phyloP scores from a whole-genome alignment of 1,284 basidiomycete species.

The Exobasidium cylindrosporum region DNA sequence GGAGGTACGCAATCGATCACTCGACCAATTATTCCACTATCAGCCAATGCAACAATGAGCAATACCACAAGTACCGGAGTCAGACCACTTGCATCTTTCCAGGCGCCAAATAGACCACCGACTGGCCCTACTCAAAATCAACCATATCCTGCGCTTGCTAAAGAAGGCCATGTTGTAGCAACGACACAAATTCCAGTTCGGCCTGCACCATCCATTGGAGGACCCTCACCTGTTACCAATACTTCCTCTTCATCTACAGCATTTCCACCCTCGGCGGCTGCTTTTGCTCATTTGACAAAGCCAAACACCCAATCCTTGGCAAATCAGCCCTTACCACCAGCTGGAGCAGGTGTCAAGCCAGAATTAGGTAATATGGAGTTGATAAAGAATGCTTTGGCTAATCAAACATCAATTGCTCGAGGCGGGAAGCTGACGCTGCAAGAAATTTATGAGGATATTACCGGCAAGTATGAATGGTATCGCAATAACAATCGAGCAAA shows the following conservation, averaged over 20 bases:
- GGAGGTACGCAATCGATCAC: background rate
- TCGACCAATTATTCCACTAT: background rate
- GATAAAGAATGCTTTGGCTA: conserved; percentile 44
- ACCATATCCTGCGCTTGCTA: background rate
- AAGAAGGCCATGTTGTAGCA: background rate
- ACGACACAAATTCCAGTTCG: background rate
- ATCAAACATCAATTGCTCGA: conserved; percentile 52
- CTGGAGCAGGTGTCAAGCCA: conserved; percentile 42
- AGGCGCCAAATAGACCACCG: conserved; percentile 6
- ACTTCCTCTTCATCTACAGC: background rate
- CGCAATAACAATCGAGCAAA: conserved; percentile 52
- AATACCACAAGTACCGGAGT: background rate
- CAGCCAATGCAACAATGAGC: background rate
- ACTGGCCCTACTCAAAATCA: background rate
- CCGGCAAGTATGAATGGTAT: conserved; percentile 83
- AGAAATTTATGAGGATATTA: conserved; percentile 88
- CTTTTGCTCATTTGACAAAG: background rate
- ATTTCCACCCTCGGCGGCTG: conserved; percentile 5
- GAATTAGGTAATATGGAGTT: conserved; percentile 47
- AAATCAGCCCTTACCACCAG: conserved; percentile 4
- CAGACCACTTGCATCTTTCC: background rate
- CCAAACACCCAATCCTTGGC: background rate
- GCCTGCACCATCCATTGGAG: background rate
- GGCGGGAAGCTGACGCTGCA: conserved; percentile 83
- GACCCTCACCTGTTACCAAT: background rate